Evolutionary conservation across 225 moss, liverwort and hornwort species (phyloP), one percentile per base, ranked within the genome.

Genomic region (Rhytidiadelphus loreus): DNA sequence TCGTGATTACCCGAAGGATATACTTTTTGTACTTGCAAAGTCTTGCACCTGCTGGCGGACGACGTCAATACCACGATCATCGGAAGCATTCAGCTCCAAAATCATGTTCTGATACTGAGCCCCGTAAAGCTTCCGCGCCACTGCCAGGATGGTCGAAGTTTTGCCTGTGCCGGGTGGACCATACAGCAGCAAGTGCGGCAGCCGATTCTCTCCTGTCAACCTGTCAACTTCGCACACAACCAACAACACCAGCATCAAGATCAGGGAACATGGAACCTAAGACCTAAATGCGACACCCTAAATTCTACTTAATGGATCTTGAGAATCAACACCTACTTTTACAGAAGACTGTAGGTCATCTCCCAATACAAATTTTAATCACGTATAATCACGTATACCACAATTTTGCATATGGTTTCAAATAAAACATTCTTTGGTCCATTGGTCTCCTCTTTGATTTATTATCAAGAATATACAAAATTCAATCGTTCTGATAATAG

Each of bases 101-200:
- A 99, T 99, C 97, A 97, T 99, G 86, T 96, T 99, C 91, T 99
- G 99, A 81, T 92, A 99, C 78, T 97, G 96, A 65, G 95, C 91
- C 32, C 99, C 99, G 77, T 99, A 97, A 35, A 99, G 96, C 88
- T 99, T 99, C 83, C 97, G 95, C 22, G 99, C 99, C 81, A 99
- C 99, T 68, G 99, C 99, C 88, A 99, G 53, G 81, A 99, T 96
- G 73, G 99, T 97, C 41, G 99, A 99, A 7, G 99, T 99, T 88
- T 99, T 99, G 60, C 99, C 99, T 15, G 99, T 99, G 72, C 99
- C 99, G 52, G 99, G 99, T 53, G 99, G 99, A 58, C 99, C 99
- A 88, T 99, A 99, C 16, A 99, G 92, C 80, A 99, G 86, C 83
- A 99, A 89, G 88, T 99, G 99, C 16, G 99, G 99, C 43, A 99